Percentiles rank a stretch among this genome's conserved stretches.
Evolutionary conservation across 495 filamentous ascomycete species (phyloP).

Genomic region (Tuber umbilicatum): DNA sequence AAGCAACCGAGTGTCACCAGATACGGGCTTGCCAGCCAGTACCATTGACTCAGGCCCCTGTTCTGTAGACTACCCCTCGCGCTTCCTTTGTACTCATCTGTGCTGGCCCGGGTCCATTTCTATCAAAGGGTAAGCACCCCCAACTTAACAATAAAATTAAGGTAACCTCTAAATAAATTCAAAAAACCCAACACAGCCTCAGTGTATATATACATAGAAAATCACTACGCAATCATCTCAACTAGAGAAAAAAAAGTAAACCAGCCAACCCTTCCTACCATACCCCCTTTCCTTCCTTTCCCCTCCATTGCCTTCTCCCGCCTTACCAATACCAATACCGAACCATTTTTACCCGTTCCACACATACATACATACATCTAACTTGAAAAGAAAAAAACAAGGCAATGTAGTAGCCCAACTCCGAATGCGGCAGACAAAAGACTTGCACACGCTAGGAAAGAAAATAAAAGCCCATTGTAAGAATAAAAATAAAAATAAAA

Average conservation of each 20-base stretch:
- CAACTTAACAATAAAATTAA: too few species aligned
- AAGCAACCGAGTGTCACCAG: too few species aligned
- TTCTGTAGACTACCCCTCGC: too few species aligned
- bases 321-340: neutral
- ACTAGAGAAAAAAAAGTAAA: neutral
- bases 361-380: neutral
- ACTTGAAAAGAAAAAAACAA: neutral
- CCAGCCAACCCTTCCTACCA: neutral
- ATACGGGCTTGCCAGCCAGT: too few species aligned
- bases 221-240: neutral
- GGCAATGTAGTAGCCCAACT: neutral
- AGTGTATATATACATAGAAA: neutral
- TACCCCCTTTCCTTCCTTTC: neutral
- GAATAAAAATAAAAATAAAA: constrained; percentile 6
- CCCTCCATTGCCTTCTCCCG: neutral
- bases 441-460: neutral
- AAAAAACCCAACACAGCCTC: neutral
- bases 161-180: too few species aligned
- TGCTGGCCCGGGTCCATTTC: too few species aligned
- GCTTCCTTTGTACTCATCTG: too few species aligned
- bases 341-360: neutral
- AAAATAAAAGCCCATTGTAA: neutral
- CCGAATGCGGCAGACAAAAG: neutral
- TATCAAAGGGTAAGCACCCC: too few species aligned
- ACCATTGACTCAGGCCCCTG: too few species aligned